phyloP scores from a whole-genome alignment of 352 stramenopile species.

The Phytopythium mirpurense region DNA sequence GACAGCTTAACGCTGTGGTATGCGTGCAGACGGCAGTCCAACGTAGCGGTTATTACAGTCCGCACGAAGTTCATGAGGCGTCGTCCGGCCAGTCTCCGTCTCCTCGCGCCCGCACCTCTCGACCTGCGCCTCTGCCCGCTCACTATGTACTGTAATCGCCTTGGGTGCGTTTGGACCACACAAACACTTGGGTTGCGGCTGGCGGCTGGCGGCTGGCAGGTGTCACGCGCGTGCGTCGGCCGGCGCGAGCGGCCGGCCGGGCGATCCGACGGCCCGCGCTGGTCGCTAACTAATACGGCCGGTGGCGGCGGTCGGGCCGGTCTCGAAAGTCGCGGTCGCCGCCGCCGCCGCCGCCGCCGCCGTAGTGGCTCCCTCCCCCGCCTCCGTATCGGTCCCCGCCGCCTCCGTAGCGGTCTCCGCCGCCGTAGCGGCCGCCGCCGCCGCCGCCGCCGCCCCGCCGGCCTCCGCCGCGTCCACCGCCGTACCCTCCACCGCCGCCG shows the following conservation, averaged over 20 bases:
- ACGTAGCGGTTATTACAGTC: too few species aligned
- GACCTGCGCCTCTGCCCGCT: background rate
- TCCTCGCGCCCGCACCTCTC: background rate
- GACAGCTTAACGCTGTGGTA: too few species aligned
- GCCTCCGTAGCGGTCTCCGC: slow-evolving; percentile 29
- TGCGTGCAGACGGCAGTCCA: too few species aligned
- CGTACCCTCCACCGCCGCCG: slow-evolving; percentile 32
- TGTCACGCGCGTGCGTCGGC: too few species aligned
- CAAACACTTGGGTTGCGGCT: too few species aligned
- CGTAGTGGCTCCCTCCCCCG: slow-evolving; percentile 13
- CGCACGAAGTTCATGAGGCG: too few species aligned
- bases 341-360: slow-evolving; percentile 17
- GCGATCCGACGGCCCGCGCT: background rate
- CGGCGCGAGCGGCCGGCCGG: too few species aligned
- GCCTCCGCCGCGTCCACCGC: slow-evolving; percentile 34
- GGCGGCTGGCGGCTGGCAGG: too few species aligned
- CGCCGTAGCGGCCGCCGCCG: slow-evolving; percentile 25
- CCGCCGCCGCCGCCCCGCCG: slow-evolving; percentile 31
- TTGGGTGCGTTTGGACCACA: too few species aligned
- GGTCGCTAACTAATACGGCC: slow-evolving; percentile 38
- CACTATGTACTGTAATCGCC: too few species aligned
- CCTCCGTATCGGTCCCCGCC: slow-evolving; percentile 32
- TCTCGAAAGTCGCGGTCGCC: slow-evolving; percentile 42
- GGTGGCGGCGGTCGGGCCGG: slow-evolving; percentile 44
- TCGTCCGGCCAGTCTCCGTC: slow-evolving; percentile 1